Evolutionary conservation across 768 basidiomycete genomes (phyloP), one percentile per base, ranked within the genome.

Genomic region (Russula sp.): DNA sequence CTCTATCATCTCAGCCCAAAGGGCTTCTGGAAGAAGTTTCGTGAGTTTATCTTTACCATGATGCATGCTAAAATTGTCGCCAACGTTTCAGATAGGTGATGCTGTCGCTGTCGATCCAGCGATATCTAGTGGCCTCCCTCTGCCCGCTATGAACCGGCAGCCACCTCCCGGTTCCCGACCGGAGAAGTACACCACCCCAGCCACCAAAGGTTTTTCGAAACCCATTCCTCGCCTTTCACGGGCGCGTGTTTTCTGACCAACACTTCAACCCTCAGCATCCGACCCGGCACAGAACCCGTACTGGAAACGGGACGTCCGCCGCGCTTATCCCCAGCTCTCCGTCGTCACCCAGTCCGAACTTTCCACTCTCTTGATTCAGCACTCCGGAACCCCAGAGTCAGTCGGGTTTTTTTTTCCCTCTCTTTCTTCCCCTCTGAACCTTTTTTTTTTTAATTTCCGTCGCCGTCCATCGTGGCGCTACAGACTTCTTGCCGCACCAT

Each of bases 21-120:
- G 75, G 94, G 94, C 9, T 95, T 96, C 74, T 96, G 94, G 94
- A 96, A 95, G 84, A 93, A 89, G 78, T 93, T 97, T 72, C 85
- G 94, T 94, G 69, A 63, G 91, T 80, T 44, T 20, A 6, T 31
- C 13, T 2, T 39, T 16, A 32, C 10, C 5, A 14, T 11, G 9
- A 42, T 53, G 51, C 16, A 9, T 18, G 10, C 34, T 18, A 45
- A 16, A n/a, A 2, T n/a, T 34, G 27, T 27, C 55, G 34, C 31
- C 40, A 22, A 42, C 44, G 20, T 57, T 39, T 34, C 35, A 11
- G 48, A 39, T 76, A 96, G 94, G 92, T 61, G 91, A 96, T 72
- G 86, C 81, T 7, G 80, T 87, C 31, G 90, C 83, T 63, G 84
- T 94, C 65, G 94, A 94, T 75, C 91, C 94, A 45, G 87, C 91